These are phyloP conservation scores for Metroxylon sagu DNA, from an alignment of 176 grass and related monocot species.

Conservation along the genomic window DNA sequence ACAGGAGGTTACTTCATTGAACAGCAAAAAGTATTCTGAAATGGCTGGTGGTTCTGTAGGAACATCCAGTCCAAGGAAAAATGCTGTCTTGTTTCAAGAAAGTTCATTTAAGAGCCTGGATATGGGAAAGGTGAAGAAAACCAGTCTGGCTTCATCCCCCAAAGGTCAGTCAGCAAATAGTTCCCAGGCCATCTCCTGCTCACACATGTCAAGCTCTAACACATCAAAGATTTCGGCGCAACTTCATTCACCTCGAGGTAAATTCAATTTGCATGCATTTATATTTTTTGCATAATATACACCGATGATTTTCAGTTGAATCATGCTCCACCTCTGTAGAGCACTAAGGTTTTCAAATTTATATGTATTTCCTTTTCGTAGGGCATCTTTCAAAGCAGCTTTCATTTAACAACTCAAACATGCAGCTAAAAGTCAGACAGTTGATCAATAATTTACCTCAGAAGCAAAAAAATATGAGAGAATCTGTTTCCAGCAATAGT, in stretches of 20 bases:
- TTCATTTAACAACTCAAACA: slow-evolving; percentile 53
- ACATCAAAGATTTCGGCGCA: slow-evolving; percentile 36
- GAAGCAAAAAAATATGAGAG: slow-evolving; percentile 40
- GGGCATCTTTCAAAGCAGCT: slow-evolving; percentile 71
- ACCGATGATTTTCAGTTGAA: too few relatives aligned
- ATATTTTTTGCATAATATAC: too few relatives aligned
- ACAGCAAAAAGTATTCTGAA: slow-evolving; percentile 6
- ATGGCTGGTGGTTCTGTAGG: slow-evolving; percentile 22
- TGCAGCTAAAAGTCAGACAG: slow-evolving; percentile 65
- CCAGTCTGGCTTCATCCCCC: slow-evolving; percentile 28
- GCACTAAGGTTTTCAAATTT: background rate
- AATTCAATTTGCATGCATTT: slow-evolving; percentile 12
- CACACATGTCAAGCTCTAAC: slow-evolving; percentile 37
- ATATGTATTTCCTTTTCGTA: slow-evolving; percentile 17
- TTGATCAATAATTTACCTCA: slow-evolving; percentile 35
- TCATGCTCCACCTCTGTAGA: background rate
- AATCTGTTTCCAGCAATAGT: slow-evolving; percentile 31
- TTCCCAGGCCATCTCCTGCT: slow-evolving; percentile 39
- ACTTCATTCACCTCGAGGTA: slow-evolving; percentile 70
- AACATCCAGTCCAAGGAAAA: slow-evolving; percentile 29
- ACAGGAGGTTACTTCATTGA: background rate
- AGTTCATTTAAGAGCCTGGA: slow-evolving; percentile 43
- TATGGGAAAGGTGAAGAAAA: slow-evolving; percentile 23
- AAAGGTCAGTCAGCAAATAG: slow-evolving; percentile 26
- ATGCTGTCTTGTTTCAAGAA: slow-evolving; percentile 24